These are phyloP conservation scores for Penicillium aurantiogriseum DNA, from an alignment of 2,329 filamentous ascomycete genomes.

Conservation along the genomic window DNA sequence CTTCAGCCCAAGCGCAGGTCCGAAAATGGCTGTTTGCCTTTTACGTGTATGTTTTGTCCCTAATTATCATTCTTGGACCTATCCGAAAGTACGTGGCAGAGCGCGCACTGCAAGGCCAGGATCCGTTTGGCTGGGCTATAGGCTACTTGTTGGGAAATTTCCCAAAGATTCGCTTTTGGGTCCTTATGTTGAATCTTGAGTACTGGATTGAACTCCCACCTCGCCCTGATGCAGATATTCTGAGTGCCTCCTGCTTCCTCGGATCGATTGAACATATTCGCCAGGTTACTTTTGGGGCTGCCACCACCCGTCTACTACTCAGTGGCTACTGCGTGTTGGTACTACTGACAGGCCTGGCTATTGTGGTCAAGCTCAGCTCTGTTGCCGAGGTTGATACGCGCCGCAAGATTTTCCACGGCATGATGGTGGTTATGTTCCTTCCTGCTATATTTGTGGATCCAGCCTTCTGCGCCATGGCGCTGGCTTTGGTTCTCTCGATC, in stretches of 20 bases:
- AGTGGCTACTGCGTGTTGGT: slow-evolving; percentile 71
- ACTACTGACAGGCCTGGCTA: slow-evolving; percentile 67
- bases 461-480: slow-evolving; percentile 73
- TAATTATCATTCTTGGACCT: slow-evolving; percentile 65
- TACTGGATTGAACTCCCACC: slow-evolving; percentile 72
- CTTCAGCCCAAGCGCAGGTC: slow-evolving; percentile 69
- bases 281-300: slow-evolving; percentile 64
- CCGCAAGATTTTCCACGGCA: slow-evolving; percentile 95
- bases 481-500: slow-evolving; percentile 74
- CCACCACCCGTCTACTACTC: slow-evolving; percentile 77
- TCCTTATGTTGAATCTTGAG: slow-evolving; percentile 67
- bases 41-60: slow-evolving; percentile 70
- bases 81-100: slow-evolving; percentile 68
- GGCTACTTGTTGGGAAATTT: slow-evolving; percentile 85
- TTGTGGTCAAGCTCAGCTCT: slow-evolving; percentile 71
- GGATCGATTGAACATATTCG: slow-evolving; percentile 68
- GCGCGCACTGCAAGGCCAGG: slow-evolving; percentile 66
- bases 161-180: slow-evolving; percentile 66
- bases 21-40: slow-evolving; percentile 82
- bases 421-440: slow-evolving; percentile 95
- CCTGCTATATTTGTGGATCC: slow-evolving; percentile 86
- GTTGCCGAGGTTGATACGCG: slow-evolving; percentile 91
- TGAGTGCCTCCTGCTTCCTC: slow-evolving; percentile 45
- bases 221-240: slow-evolving; percentile 28
- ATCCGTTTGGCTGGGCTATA: slow-evolving; percentile 90